A percentile compares a stretch with the other conserved stretches of the same genome.
These are phyloP conservation scores for Ophiognomonia clavigignenti-juglandacearum DNA, from an alignment of 2,329 filamentous ascomycete species.

Conservation along the genomic window DNA sequence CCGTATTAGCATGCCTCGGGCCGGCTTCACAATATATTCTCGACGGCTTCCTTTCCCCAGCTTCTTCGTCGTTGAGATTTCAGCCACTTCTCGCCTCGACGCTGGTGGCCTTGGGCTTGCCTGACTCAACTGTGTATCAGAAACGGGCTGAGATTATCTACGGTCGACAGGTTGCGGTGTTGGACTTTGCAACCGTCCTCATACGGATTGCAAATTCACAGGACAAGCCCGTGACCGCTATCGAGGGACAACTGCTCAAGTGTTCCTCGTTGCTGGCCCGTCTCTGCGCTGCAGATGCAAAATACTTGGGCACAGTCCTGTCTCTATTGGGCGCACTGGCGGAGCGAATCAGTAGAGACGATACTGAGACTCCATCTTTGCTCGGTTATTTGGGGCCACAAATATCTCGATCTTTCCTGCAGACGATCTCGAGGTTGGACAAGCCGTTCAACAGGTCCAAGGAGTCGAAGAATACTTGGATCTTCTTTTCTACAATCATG, in stretches of 20 bases:
- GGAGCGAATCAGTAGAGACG: constrained; percentile 58
- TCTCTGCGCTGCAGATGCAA: constrained; percentile 65
- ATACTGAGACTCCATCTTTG: constrained; percentile 84
- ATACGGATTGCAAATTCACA: constrained; percentile 65
- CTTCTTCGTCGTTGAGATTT: constrained; percentile 66
- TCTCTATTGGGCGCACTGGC: constrained; percentile 70
- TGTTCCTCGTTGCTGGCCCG: constrained; percentile 71
- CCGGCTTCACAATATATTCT: constrained; percentile 72
- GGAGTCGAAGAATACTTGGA: constrained; percentile 71
- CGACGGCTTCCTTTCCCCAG: constrained; percentile 68
- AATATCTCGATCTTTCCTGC: constrained; percentile 78
- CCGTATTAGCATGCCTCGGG: constrained; percentile 57
- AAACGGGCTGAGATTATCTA: constrained; percentile 50
- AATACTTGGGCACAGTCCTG: constrained; percentile 61
- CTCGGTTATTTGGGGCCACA: constrained; percentile 82
- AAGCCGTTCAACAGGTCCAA: constrained; percentile 63
- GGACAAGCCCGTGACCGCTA: constrained; percentile 55
- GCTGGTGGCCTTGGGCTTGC: constrained; percentile 53
- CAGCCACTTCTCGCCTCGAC: constrained; percentile 72
- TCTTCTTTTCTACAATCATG: constrained; percentile 78
- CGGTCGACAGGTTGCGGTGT: constrained; percentile 57
- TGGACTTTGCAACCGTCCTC: constrained; percentile 64
- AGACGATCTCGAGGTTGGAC: constrained; percentile 71
- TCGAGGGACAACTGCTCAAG: constrained; percentile 79
- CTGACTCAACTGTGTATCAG: constrained; percentile 58